A percentile compares a stretch with the other conserved stretches of the same genome.
These are phyloP conservation scores for Inonotus obliquus DNA, from an alignment of 1,284 basidiomycete species.

Conservation along the genomic window DNA sequence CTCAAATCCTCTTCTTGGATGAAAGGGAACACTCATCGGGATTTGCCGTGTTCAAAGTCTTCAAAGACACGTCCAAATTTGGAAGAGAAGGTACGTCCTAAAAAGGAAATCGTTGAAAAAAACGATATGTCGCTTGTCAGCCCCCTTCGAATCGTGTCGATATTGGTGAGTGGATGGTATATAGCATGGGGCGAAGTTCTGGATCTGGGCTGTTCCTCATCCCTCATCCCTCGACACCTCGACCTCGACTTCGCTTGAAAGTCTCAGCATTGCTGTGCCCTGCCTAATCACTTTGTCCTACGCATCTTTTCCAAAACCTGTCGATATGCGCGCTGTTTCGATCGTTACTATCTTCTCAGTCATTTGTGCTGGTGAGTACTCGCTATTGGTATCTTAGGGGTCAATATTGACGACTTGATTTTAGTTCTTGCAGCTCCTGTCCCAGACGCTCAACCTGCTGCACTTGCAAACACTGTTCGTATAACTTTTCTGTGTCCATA, in stretches of 20 bases:
- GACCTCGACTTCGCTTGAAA: too few species aligned
- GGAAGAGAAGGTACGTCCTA: not conserved
- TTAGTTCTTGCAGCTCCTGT: slow-evolving; percentile 8
- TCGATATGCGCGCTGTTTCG: slow-evolving; percentile 12
- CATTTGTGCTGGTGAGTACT: slow-evolving; percentile 3
- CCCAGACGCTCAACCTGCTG: not conserved
- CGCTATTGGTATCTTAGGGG: not conserved
- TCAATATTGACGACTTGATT: not conserved
- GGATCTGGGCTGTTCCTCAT: not conserved
- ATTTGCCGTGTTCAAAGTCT: not conserved
- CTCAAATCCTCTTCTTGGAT: slow-evolving; percentile 1
- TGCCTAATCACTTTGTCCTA: not conserved
- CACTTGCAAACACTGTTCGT: not conserved
- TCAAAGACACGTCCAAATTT: not conserved
- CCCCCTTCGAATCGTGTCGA: too few species aligned
- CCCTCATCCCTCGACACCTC: not conserved
- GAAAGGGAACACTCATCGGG: not conserved
- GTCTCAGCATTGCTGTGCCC: slow-evolving; percentile 1
- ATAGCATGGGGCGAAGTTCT: not conserved
- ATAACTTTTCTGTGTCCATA: too few species aligned
- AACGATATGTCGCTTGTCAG: not conserved
- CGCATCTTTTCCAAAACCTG: not conserved
- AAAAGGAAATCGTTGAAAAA: slow-evolving; percentile 5
- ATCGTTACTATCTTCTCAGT: slow-evolving; percentile 11
- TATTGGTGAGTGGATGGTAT: too few species aligned